Conservation (phyloP, 1,284 basidiomycete species). For the Ustilago shanxiensis region DNA sequence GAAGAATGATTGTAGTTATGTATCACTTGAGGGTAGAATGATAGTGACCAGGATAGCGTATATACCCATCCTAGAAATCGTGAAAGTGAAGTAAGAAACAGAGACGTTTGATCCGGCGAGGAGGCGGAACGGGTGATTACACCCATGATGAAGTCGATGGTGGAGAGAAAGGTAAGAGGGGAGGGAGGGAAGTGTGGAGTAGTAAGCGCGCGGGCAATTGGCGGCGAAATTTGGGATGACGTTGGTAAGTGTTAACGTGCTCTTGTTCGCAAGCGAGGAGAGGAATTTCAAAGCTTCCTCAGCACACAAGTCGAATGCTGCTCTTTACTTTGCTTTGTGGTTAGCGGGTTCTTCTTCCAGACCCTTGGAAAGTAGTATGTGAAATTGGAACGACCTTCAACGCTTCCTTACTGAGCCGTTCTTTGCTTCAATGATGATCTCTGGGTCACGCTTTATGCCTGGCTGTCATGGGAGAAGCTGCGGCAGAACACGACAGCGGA, state of each 20-base stretch:
- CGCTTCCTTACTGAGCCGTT: no score
- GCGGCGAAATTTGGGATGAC: constrained; percentile 2
- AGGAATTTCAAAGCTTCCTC: not conserved
- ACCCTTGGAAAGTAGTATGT: no score
- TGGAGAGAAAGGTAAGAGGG: not conserved
- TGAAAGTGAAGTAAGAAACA: constrained; percentile 37
- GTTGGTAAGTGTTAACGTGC: no score
- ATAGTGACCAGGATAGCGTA: constrained; percentile 56
- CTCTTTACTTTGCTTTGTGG: no score
- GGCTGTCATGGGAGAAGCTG: no score
- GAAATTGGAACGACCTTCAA: no score
- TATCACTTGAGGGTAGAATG: constrained; percentile 66
- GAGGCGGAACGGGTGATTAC: constrained; percentile 6
- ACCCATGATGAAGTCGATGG: constrained; percentile 11
- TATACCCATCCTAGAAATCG: constrained; percentile 64
- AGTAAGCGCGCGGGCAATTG: not conserved
- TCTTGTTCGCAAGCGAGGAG: not conserved
- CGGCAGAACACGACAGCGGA: no score
- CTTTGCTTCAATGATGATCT: no score
- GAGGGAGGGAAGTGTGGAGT: not conserved
- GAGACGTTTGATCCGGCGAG: not conserved
- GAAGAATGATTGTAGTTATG: constrained; percentile 44
- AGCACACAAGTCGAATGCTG: no score
- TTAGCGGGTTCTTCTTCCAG: no score
- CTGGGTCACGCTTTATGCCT: no score